Conservation (phyloP, 805 yeast species). For the Yarrowia sp. region DNA sequence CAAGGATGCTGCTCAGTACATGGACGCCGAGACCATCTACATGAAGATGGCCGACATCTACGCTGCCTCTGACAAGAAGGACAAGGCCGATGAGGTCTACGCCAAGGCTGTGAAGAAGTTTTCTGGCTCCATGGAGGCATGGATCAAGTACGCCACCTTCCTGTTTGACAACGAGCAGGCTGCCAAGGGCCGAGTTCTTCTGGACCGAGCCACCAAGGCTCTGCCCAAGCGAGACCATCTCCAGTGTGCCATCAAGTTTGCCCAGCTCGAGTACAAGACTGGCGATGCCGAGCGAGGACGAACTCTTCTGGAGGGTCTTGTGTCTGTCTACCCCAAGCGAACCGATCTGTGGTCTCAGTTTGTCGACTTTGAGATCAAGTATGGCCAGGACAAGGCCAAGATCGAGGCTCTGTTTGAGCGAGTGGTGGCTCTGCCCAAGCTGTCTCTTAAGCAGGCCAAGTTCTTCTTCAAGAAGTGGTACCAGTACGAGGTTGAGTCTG, state of each 20-base stretch:
- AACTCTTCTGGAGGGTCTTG: slow-evolving; percentile 89
- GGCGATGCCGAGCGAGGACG: slow-evolving; percentile 96
- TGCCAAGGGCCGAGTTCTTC: slow-evolving; percentile 64
- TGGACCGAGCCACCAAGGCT: slow-evolving; percentile 74
- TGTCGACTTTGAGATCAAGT: slow-evolving; percentile 88
- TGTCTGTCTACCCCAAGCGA: slow-evolving; percentile 89
- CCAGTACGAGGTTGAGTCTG: slow-evolving; percentile 70
- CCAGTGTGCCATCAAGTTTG: slow-evolving; percentile 88
- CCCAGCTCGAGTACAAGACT: slow-evolving; percentile 75
- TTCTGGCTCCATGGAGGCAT: slow-evolving; percentile 69
- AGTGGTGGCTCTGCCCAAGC: slow-evolving; percentile 64
- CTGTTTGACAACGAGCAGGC: slow-evolving; percentile 64
- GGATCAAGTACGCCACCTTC: slow-evolving; percentile 84
- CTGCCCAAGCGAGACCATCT: slow-evolving; percentile 64
- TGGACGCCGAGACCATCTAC: slow-evolving; percentile 87
- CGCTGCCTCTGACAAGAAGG: slow-evolving; percentile 71
- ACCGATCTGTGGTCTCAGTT: slow-evolving; percentile 95
- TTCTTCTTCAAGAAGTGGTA: slow-evolving; percentile 95
- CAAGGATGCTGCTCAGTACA: slow-evolving; percentile 84
- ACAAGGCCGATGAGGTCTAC: slow-evolving; percentile 73
- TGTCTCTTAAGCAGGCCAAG: slow-evolving; percentile 88
- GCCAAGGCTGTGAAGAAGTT: slow-evolving; percentile 77
- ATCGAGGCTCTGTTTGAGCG: slow-evolving; percentile 85
- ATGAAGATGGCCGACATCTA: slow-evolving; percentile 79
- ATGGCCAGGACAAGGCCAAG: slow-evolving; percentile 61